Evolutionary conservation across 805 yeast genomes (phyloP), one percentile per base, ranked within the genome.

Genomic region (Wickerhamomyces canadensis): DNA sequence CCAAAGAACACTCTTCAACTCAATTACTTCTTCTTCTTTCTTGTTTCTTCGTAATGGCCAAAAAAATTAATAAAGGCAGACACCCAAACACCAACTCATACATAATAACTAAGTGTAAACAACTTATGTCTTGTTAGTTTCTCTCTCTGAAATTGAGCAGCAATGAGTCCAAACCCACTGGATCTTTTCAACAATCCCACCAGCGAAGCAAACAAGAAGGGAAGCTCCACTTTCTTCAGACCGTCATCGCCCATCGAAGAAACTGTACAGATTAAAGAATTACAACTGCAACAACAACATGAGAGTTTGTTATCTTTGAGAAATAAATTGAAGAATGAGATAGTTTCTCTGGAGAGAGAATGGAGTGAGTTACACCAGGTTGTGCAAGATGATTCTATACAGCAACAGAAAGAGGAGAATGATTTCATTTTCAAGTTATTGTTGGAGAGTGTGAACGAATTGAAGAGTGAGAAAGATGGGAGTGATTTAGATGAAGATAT

Each of bases 241-340:
- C 32, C 33, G 13, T 50, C 53, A 1, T 48, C 53, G 4, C 55
- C 53, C 0, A 41, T 47, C 4, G 44, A 44, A 22, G 47, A 43
- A 7, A 42, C 41, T 6, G 25, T 19, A 11, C 22, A n/a, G 14
- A 8, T 38, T 7, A 27, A 35, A 42, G 42, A 34, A 22, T 15
- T 93, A 30, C 19, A 22, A 21, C 34, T 50, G 9, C 41, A 45
- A 18, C 28, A 44, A n/a, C 39, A 44, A 28, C 42, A 42, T 15
- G 31, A 28, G 19, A 27, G 27, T 6, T 35, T 48, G 12, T 35
- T 48, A 11, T 24, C 34, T 4, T 28, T 18, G 7, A 40, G 51
- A 39, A 36, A 38, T 5, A 9, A 19, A 4, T 26, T 50, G 18
- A 34, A 40, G 9, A 27, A 21, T 4, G 58, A 54, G 37, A 42